Evolutionary conservation across 139 green algal species (phyloP), one percentile per base, ranked within the genome.

Genomic region (Astrephomene gubernaculifera): DNA sequence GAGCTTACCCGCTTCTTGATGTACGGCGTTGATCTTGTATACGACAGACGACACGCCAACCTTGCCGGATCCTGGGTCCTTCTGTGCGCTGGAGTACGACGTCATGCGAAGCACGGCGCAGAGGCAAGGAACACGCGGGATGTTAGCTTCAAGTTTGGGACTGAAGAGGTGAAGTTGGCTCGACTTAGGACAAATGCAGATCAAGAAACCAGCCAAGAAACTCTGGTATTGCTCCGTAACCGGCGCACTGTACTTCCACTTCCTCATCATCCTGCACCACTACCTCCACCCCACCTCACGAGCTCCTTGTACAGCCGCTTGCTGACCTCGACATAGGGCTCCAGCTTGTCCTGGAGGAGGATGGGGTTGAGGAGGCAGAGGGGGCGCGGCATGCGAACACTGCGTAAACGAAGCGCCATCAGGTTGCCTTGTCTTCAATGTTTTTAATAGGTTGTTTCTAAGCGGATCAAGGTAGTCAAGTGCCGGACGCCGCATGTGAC

Each of bases 291-390:
- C 53, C 29, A 93, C 90, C 81, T 87, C 7, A 92, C 68, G 9
- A 92, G 73, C 24, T 90, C 88, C 82, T 93, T 93, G 86, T 93
- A 93, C n/a, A 93, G 44, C 21, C 76, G 67, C 68, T 93, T 93
- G 69, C 79, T 83, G 0, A 75, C 67, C 49, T 93, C 90, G 14
- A 91, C 53, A 75, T 93, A 93, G 12, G 88, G 79, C 61, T 89
- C 82, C 27, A 91, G 25, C 33, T 89, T 79, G 63, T 93, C 90
- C 87, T 91, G 85, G 49, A 41, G 33, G n/a, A n/a, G 9, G 36
- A 41, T n/a, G 22, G 10, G 19, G 7, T 14, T n/a, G 7, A 67
- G 17, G 22, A 22, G 7, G 17, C 25, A 67, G 22, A 67, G 7
- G 22, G 7, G n/a, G 22, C 7, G 22, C 19, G 19, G 7, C 14